Evolutionary conservation across 129 eudicot genomes (phyloP), one percentile per base, ranked within the genome.

Genomic region (Arctium minus): DNA sequence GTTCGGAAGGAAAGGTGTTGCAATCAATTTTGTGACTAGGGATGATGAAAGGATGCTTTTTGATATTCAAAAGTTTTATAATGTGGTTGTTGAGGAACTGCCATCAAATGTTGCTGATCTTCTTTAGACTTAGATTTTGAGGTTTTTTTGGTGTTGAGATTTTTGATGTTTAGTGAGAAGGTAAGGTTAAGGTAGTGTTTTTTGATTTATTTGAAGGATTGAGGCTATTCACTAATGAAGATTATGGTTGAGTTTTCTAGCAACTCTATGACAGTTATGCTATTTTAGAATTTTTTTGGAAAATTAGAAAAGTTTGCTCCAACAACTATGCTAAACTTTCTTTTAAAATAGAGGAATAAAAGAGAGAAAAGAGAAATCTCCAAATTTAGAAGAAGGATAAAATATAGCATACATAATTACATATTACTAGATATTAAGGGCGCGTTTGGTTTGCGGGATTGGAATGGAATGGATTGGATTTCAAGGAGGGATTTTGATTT

Each of bases 1-100:
- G 74, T 93, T 93, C 73, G 96, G 98, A 42, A 89, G 97, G 31
- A 93, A 93, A 74, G 98, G 97, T 48, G 98, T 93, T 30, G 88
- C 97, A 1, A 93, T 93, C 6, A 93, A 93, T 83, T 93, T 90
- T 73, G 82, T 91, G 79, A 86, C 95, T 60, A 60, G 8, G 27
- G 85, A 82, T 67, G 74, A 78, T 18, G 77, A 86, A 81, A 86
- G 80, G 53, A 82, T 79, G 89, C 84, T 86, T 15, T 80, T 75
- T 64, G 86, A 82, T 70, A 87, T 87, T 62, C 90, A 87, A 75
- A 87, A 87, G 81, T 87, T 84, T 60, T 87, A 87, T 76, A 87
- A 86, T 11, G 89, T 86, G 81, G 73, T 83, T 17, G 87, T 86
- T 9, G 90, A 87, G 83, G 90, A 87, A 80, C 90, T 87, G 33